Conservation (phyloP, 148 eudicot species). For the Gaultheria prostrata region DNA sequence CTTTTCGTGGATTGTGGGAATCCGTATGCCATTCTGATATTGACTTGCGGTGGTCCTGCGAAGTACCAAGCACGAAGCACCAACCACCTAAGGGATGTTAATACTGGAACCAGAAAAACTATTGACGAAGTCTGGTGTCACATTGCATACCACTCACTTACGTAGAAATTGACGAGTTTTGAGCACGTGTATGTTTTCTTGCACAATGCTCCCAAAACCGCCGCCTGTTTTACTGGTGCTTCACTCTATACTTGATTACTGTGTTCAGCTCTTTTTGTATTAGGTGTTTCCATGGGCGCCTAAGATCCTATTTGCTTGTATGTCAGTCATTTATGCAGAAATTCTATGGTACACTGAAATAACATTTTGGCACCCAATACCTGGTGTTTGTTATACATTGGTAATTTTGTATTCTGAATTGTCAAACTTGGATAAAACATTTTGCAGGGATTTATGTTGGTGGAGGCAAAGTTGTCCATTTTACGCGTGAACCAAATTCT, state of each 20-base stretch:
- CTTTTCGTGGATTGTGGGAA: not conserved
- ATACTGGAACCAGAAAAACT: too few relatives aligned
- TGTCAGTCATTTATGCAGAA: not conserved
- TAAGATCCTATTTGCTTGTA: not conserved
- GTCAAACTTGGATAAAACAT: not conserved
- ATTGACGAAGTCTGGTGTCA: not conserved
- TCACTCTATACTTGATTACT: not conserved
- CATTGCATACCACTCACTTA: not conserved
- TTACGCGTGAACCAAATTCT: constrained; percentile 18
- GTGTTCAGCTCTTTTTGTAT: not conserved
- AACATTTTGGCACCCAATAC: not conserved
- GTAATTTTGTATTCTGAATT: not conserved
- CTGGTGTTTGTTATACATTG: not conserved
- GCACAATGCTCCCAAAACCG: not conserved
- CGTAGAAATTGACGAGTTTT: not conserved
- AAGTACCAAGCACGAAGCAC: not conserved
- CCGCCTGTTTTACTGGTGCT: not conserved
- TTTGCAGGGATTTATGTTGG: constrained; percentile 42
- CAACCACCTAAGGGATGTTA: not conserved
- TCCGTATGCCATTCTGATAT: not conserved
- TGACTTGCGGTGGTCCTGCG: not conserved
- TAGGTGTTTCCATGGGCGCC: too few relatives aligned
- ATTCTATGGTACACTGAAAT: not conserved
- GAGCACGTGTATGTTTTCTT: not conserved
- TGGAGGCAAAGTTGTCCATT: constrained; percentile 36